These are phyloP conservation scores for Lachnellula arida DNA, from an alignment of 2,329 filamentous ascomycete genomes.

Conservation along the genomic window DNA sequence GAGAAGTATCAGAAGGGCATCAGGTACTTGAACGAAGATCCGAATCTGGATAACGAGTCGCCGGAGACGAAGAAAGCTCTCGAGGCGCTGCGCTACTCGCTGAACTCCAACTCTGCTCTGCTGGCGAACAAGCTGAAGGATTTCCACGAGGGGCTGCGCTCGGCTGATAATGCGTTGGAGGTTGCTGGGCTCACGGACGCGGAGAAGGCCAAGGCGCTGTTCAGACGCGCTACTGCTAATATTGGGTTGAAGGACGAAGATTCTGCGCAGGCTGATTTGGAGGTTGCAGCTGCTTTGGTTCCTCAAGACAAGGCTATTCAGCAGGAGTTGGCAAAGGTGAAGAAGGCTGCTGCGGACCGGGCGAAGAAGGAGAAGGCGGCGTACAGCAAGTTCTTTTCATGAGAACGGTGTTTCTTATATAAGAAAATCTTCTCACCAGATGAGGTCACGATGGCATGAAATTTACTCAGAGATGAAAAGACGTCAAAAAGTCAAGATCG, in stretches of 20 bases:
- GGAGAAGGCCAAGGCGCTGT: constrained; percentile 86
- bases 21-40: constrained; percentile 83
- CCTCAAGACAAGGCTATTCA: constrained; percentile 71
- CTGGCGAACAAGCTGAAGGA: constrained; percentile 75
- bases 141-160: constrained; percentile 65
- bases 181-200: constrained; percentile 61
- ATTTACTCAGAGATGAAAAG: not conserved
- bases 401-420: not conserved
- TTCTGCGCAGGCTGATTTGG: constrained; percentile 67
- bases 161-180: constrained; percentile 69
- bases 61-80: constrained; percentile 63
- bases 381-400: constrained; percentile 81
- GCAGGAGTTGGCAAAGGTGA: constrained; percentile 72
- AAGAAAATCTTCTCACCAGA: not conserved
- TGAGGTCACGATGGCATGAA: not conserved
- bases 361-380: constrained; percentile 86
- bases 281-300: constrained; percentile 68
- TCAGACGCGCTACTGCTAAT: constrained; percentile 73
- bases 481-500: not conserved
- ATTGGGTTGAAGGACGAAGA: constrained; percentile 81
- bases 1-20: constrained; percentile 94
- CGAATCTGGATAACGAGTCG: constrained; percentile 67
- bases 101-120: constrained; percentile 86
- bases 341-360: constrained; percentile 67
- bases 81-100: constrained; percentile 70